Evolutionary conservation across 306 rosid species (phyloP), one percentile per base, ranked within the genome.

Genomic region (Ziziphus jujuba): DNA sequence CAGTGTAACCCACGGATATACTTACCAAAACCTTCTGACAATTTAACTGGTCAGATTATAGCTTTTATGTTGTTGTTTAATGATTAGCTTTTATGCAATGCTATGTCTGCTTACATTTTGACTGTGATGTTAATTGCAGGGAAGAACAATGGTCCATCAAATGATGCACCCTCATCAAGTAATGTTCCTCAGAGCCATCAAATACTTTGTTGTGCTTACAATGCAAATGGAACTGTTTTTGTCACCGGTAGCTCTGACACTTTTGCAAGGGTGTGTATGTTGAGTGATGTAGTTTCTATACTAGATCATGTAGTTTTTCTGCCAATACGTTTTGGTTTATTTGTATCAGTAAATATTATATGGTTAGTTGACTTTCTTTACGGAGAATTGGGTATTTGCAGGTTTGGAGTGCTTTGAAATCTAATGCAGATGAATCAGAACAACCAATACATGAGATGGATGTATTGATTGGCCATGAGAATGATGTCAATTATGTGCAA

Each of bases 171-270:
- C 5, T 86, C 91, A 54, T 81, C 89, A 65, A 86, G 83, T 65
- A 86, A 78, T 81, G 85, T 68, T 64, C 84, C 77, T 53, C 92
- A 72, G 43, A 80, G 81, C 75, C 76, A 56, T 79, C 97, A 88
- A 57, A 83, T 91, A 86, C 92, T 91, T 77, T 91, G 97, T 51
- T 91, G 97, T 81, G 87, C 92, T 69, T 91, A 74, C 80, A 91
- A 91, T 56, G 97, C 96, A 56, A 89, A 80, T 64, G 97, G 97
- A 61, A 84, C 97, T 53, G 89, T 86, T 72, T 91, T 91, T 86
- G 97, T 91, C 68, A 91, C 96, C 34, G 97, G 96, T 61, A 91
- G 97, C 79, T 84, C 97, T 50, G 97, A 91, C 77, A 91, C 92
- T 70, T 79, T 59, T 84, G 97, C 97, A 22, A 81, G 97, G 89